Percentiles rank a stretch among this genome's conserved stretches.
Evolutionary conservation across 2,329 filamentous ascomycete genomes (phyloP).

Genomic region (Helotiales sp.): DNA sequence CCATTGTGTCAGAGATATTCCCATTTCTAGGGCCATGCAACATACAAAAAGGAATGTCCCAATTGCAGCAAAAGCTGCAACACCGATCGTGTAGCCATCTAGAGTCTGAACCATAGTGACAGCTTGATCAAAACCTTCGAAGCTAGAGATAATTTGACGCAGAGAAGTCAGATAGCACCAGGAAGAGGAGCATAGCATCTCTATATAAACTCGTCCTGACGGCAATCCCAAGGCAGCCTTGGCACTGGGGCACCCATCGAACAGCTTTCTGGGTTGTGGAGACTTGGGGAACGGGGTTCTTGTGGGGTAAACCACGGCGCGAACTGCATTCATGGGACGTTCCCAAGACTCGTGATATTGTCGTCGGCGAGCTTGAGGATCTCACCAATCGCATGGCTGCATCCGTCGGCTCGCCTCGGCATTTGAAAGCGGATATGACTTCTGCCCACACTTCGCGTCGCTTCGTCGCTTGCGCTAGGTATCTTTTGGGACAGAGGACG

Average conservation of each 20-base stretch:
- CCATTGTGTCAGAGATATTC: neutral
- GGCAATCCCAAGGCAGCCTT: neutral
- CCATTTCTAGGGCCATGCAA: slow-evolving; percentile 1
- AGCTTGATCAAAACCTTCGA: neutral
- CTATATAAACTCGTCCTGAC: neutral
- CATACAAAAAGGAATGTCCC: slow-evolving; percentile 59
- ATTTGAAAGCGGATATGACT: neutral
- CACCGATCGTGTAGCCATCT: slow-evolving; percentile 35
- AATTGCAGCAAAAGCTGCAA: slow-evolving; percentile 57
- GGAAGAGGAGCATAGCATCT: neutral
- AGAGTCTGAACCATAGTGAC: neutral
- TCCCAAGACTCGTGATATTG: too few species aligned
- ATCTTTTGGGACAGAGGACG: neutral
- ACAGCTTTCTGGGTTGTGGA: neutral
- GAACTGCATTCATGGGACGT: neutral
- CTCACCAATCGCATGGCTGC: neutral
- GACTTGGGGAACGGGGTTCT: neutral
- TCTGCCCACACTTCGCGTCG: neutral
- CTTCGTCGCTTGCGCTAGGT: neutral
- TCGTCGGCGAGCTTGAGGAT: neutral
- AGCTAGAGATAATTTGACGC: neutral
- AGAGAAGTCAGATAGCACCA: neutral
- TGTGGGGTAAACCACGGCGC: neutral
- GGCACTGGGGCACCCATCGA: neutral
- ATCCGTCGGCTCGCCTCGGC: neutral